Conservation (phyloP, 2,329 filamentous ascomycete genomes). For the Botrytis tulipae region DNA sequence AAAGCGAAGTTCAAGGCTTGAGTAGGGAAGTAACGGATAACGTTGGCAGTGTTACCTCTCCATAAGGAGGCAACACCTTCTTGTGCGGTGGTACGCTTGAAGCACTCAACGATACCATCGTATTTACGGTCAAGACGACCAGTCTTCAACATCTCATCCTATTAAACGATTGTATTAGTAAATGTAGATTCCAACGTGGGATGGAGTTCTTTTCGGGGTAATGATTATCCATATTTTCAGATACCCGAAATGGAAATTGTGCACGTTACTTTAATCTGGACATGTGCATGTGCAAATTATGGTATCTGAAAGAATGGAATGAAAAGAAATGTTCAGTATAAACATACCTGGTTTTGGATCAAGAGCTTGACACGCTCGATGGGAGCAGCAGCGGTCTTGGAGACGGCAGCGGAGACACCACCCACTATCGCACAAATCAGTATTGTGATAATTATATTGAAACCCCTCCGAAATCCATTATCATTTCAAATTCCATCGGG, state of each 20-base stretch:
- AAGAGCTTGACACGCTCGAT: conserved; percentile 99
- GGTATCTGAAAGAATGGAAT: conserved; percentile 21
- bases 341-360: conserved; percentile 98
- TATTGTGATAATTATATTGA: conserved; percentile 1
- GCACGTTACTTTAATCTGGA: not conserved
- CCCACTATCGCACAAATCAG: conserved; percentile 67
- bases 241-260: conserved; percentile 10
- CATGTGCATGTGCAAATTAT: conserved; percentile 25
- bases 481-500: conserved; percentile 22
- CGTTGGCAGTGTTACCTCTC: conserved; percentile 99
- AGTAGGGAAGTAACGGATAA: conserved; percentile 99
- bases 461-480: conserved; percentile 14
- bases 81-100: conserved; percentile 81
- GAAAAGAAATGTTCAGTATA: not conserved
- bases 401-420: conserved; percentile 99
- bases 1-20: conserved; percentile 99
- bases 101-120: conserved; percentile 91
- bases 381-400: conserved; percentile 99
- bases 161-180: conserved; percentile 31
- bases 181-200: conserved; percentile 2
- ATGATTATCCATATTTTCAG: conserved; percentile 1
- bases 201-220: not conserved
- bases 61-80: conserved; percentile 96
- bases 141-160: conserved; percentile 99
- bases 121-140: conserved; percentile 99